These are phyloP conservation scores for Paradendryphiella salina DNA, from an alignment of 2,329 filamentous ascomycete genomes.

Conservation along the genomic window DNA sequence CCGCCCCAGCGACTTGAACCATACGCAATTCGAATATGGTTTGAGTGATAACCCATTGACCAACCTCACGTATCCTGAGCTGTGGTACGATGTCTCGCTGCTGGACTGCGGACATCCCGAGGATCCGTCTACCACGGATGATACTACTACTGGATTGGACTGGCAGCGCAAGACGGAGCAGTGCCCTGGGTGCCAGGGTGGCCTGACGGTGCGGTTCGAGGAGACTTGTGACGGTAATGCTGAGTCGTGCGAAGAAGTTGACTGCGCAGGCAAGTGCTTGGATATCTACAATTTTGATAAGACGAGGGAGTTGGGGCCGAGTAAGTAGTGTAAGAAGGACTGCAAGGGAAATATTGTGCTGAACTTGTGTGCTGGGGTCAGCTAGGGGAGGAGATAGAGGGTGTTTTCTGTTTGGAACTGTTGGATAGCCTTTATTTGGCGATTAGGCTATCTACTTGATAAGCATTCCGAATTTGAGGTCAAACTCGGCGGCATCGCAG, in stretches of 20 bases:
- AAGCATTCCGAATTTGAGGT: not conserved
- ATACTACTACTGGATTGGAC: constrained; percentile 2
- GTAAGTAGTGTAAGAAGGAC: constrained; percentile 15
- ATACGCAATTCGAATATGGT: constrained; percentile 9
- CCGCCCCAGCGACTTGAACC: not conserved
- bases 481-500: not conserved
- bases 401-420: not conserved
- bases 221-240: not conserved
- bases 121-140: constrained; percentile 3
- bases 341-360: constrained; percentile 21
- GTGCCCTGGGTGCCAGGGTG: constrained; percentile 25
- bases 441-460: not conserved
- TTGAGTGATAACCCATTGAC: too few species aligned
- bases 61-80: constrained; percentile 4
- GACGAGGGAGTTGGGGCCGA: constrained; percentile 19
- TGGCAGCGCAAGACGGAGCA: constrained; percentile 11
- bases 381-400: not conserved
- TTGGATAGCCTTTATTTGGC: not conserved
- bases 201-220: constrained; percentile 15
- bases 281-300: constrained; percentile 16
- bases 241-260: constrained; percentile 14
- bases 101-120: constrained; percentile 14
- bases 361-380: constrained; percentile 11
- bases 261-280: constrained; percentile 5
- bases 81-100: constrained; percentile 23